Evolutionary conservation across 139 green algal species (phyloP).

Genomic region (Micractinium conductrix): DNA sequence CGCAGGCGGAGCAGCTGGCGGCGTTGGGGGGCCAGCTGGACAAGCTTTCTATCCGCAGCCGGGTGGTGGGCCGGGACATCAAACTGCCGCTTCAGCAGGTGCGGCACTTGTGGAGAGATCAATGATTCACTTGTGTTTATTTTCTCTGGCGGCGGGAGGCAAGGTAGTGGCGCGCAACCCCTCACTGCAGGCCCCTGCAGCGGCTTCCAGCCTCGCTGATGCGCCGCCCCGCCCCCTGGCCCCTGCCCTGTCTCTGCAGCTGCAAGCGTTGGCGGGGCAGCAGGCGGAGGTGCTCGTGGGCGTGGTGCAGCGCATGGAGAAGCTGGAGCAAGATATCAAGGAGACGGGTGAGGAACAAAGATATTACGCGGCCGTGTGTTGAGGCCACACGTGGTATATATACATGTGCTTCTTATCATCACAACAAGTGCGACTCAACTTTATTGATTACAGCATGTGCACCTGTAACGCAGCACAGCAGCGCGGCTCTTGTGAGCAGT

Average conservation of each 20-base stretch:
- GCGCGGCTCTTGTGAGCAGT: too few relatives aligned
- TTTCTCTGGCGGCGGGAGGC: neutral
- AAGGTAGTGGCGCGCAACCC: neutral
- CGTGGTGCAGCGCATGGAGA: slow-evolving; percentile 31
- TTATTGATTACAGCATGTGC: too few relatives aligned
- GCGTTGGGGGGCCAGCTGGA: slow-evolving; percentile 40
- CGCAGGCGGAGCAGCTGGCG: slow-evolving; percentile 35
- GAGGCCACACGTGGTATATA: too few relatives aligned
- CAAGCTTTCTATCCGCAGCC: slow-evolving; percentile 43
- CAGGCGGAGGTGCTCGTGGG: slow-evolving; percentile 30
- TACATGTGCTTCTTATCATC: too few relatives aligned
- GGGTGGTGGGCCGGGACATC: slow-evolving; percentile 42
- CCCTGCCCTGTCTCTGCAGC: slow-evolving; percentile 11
- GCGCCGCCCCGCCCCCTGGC: too few relatives aligned
- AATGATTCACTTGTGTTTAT: too few relatives aligned
- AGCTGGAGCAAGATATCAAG: slow-evolving; percentile 30
- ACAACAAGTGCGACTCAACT: too few relatives aligned
- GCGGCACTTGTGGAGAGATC: too few relatives aligned
- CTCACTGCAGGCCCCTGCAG: neutral
- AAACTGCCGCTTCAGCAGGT: slow-evolving; percentile 40
- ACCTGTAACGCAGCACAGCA: too few relatives aligned
- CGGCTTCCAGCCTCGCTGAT: neutral
- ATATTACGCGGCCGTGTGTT: too few relatives aligned
- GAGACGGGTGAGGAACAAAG: slow-evolving; percentile 36
- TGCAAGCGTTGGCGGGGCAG: slow-evolving; percentile 39